Evolutionary conservation across 2,329 filamentous ascomycete genomes (phyloP).

Genomic region (Pyrenochaeta sp.): DNA sequence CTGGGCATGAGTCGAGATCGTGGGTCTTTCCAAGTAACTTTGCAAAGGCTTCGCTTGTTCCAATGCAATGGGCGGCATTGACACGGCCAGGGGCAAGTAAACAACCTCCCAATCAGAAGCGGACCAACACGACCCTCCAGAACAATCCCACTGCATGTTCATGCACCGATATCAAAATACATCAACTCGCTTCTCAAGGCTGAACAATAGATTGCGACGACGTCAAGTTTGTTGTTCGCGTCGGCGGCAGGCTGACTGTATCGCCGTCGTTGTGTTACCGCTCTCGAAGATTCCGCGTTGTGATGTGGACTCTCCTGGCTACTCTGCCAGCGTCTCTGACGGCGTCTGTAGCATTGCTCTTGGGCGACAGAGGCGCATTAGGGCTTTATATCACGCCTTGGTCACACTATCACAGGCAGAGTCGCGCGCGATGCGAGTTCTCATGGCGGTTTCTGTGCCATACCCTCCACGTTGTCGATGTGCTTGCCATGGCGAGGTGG

Average conservation of each 20-base stretch:
- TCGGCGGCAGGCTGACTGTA: conserved; percentile 19
- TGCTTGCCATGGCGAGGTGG: conserved; percentile 13
- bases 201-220: conserved; percentile 22
- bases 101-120: conserved; percentile 26
- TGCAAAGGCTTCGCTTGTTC: conserved; percentile 17
- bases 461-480: conserved; percentile 15
- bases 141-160: conserved; percentile 9
- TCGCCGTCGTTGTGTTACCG: conserved; percentile 6
- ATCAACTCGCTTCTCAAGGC: conserved; percentile 11
- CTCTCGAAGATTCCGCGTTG: background rate
- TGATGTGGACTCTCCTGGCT: background rate
- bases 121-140: conserved; percentile 7
- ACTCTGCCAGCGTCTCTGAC: background rate
- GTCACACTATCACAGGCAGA: conserved; percentile 39
- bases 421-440: conserved; percentile 21
- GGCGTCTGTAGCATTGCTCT: background rate
- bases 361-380: conserved; percentile 7
- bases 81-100: conserved; percentile 23
- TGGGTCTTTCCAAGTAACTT: conserved; percentile 10
- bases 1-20: conserved; percentile 1
- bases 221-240: conserved; percentile 3
- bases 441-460: conserved; percentile 12
- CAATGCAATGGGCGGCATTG: conserved; percentile 9
- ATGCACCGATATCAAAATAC: conserved; percentile 24
- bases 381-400: conserved; percentile 29